These are phyloP conservation scores for Platismatia glauca DNA, from an alignment of 495 filamentous ascomycete genomes.

Conservation along the genomic window DNA sequence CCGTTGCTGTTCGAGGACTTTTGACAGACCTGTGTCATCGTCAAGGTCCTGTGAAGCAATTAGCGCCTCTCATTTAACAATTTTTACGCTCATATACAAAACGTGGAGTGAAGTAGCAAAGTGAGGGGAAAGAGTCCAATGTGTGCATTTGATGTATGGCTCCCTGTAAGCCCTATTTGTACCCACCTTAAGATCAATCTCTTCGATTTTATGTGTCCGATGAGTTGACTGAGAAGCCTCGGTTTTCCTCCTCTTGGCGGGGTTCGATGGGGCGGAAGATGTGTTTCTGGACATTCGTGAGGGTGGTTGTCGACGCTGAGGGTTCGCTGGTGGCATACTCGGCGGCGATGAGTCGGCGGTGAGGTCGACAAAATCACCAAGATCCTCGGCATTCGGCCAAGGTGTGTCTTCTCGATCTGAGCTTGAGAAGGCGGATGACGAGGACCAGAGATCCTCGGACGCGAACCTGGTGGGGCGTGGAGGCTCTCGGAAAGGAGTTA, in stretches of 20 bases:
- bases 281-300: slow-evolving; percentile 24
- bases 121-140: neutral
- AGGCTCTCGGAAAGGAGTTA: slow-evolving; percentile 3
- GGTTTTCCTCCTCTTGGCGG: slow-evolving; percentile 30
- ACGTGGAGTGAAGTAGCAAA: neutral
- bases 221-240: slow-evolving; percentile 21
- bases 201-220: slow-evolving; percentile 30
- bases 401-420: slow-evolving; percentile 11
- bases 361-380: slow-evolving; percentile 28
- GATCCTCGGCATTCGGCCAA: slow-evolving; percentile 13
- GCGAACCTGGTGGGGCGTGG: neutral
- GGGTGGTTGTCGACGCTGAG: slow-evolving; percentile 8
- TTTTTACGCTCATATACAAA: neutral
- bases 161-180: neutral
- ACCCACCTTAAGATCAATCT: slow-evolving; percentile 48
- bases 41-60: slow-evolving; percentile 34
- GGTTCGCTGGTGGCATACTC: slow-evolving; percentile 15
- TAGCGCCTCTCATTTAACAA: neutral
- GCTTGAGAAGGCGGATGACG: slow-evolving; percentile 1
- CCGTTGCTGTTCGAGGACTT: slow-evolving; percentile 42
- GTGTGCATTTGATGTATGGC: neutral
- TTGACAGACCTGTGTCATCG: slow-evolving; percentile 36
- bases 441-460: slow-evolving; percentile 10
- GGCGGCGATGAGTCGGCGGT: slow-evolving; percentile 24
- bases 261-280: slow-evolving; percentile 14